A percentile compares a stretch with the other conserved stretches of the same genome.
phyloP scores from a whole-genome alignment of 208 protist genomes.

The Leishmania martiniquensis region DNA sequence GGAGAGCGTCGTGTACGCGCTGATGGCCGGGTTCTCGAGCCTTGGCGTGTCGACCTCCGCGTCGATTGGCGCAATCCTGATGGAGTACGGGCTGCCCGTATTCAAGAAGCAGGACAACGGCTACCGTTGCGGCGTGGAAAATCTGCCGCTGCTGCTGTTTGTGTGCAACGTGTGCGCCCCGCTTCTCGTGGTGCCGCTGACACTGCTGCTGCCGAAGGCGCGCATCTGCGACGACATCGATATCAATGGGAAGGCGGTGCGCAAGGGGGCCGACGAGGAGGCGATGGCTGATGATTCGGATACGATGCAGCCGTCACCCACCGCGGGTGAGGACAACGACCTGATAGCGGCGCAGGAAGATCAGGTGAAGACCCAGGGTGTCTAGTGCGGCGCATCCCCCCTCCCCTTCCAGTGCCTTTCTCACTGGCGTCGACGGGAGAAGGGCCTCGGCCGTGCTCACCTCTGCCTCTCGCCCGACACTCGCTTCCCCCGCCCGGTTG shows the following conservation, averaged over 20 bases:
- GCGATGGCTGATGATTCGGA: not conserved
- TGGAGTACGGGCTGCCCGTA: slow-evolving; percentile 52
- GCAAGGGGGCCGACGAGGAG: slow-evolving; percentile 1
- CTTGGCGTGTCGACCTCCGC: slow-evolving; percentile 50
- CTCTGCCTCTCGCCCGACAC: too few relatives aligned
- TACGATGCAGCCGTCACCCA: not conserved
- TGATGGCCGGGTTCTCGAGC: slow-evolving; percentile 72
- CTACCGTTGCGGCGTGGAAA: slow-evolving; percentile 51
- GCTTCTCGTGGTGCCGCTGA: slow-evolving; percentile 45
- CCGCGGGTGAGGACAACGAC: not conserved
- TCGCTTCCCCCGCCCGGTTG: too few relatives aligned
- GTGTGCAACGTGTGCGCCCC: slow-evolving; percentile 52
- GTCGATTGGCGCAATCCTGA: slow-evolving; percentile 50
- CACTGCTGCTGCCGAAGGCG: slow-evolving; percentile 52
- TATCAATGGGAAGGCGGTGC: slow-evolving; percentile 39
- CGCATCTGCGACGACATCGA: slow-evolving; percentile 60
- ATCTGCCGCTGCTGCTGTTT: slow-evolving; percentile 51
- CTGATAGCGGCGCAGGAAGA: not conserved
- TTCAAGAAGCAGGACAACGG: slow-evolving; percentile 16
- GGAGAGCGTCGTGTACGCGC: slow-evolving; percentile 75
- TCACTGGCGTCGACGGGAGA: too few relatives aligned
- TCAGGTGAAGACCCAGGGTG: not conserved
- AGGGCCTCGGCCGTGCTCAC: too few relatives aligned
- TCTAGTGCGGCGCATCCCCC: not conserved
- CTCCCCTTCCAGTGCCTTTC: too few relatives aligned